Base-by-base conservation (phyloP, 495 filamentous ascomycete genomes). In the Penicillium alfredii region DNA sequence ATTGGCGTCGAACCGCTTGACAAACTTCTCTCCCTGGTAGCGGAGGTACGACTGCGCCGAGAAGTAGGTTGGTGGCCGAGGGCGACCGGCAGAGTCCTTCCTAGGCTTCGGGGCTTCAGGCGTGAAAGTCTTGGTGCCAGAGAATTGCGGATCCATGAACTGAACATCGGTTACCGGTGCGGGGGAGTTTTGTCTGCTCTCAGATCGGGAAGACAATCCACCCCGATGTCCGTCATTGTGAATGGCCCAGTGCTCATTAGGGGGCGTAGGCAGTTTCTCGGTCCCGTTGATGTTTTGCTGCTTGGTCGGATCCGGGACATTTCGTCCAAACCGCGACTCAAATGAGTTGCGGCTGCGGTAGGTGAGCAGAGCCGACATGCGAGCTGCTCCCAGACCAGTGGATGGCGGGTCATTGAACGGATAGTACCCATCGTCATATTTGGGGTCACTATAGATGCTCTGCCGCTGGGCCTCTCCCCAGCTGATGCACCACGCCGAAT, bases 401-500 rank as follows among this genome's bases (percentile, higher is more conserved):
- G 77, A 58, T 6, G 92, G 92, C 15, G 90, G 88, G 40, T 94
- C 83, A 25, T 77, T 69, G 50, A 90, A 84, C 3, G 78, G 52
- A 56, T 96, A 98, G 61, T 95, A 98, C 6, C 92, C 92, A 58
- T 97, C 87, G 33, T 94, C 86, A 58, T 98, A 98, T 64, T 95
- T 96, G 13, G 92, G 92, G 52, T 98, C 92, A 42, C 86, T 87
- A 63, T 96, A 98, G 56, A 98, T 98, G 70, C 87, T 93, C 62
- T 98, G 92, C 33, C 92, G 69, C 64, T 98, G 92, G 14, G 92
- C 90, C 61, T 98, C 92, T 26, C 92, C 89, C 92, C 92, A 97
- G 61, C 88, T 94, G 49, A 98, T 98, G 25, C 92, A 86, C 92
- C 92, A 98, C n/a, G 92, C 92, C 43, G 88, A 94, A 55, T 97